Base-by-base conservation (phyloP, 2,329 filamentous ascomycete species). In the Penicillium sp. region DNA sequence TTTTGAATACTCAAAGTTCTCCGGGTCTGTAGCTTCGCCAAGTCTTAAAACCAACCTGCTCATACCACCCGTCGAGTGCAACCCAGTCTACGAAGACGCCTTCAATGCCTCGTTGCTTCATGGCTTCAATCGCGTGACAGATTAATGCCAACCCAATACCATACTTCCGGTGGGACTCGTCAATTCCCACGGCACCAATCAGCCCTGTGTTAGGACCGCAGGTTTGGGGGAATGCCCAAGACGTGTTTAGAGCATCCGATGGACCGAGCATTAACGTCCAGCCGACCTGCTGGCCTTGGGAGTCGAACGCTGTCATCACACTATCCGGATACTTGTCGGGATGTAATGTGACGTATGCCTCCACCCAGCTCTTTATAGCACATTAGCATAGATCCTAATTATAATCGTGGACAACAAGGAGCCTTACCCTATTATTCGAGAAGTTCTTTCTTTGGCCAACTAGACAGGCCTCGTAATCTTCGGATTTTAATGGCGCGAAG, bases 51-150 rank as follows among this genome's bases (percentile, higher is more conserved):
- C 72, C 72, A 35, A 73, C 52, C 44, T 66, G 64, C 57, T 74
- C 73, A 60, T 75, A 75, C 58, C 69, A 74, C 15, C 71, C 72
- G 15, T 69, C 61, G 35, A 72, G 58, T 21, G 62, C 64, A 35
- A 72, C 70, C 65, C 67, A 73, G 48, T 75, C 72, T 42, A 76
- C 66, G 57, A 72, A 73, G 2, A 73, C 67, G 1, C 69, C 69
- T 31, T 73, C 65, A 2, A 72, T 54, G 1, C 68, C 71, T 32
- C 72, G 57, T 34, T 64, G 46, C 52, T 64, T 69, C 70, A 76
- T 69, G 56, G 73, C 57, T 56, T 73, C 62, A 26, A 74, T 64
- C 17, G 73, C 72, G 54, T 70, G 66, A 15, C 68, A 68, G 39
- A 76, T 49, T 45, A 77, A 57, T 22, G 69, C 69, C 37, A 74